Conservation (phyloP, 257 asterid species). For the Scutellaria baicalensis region DNA sequence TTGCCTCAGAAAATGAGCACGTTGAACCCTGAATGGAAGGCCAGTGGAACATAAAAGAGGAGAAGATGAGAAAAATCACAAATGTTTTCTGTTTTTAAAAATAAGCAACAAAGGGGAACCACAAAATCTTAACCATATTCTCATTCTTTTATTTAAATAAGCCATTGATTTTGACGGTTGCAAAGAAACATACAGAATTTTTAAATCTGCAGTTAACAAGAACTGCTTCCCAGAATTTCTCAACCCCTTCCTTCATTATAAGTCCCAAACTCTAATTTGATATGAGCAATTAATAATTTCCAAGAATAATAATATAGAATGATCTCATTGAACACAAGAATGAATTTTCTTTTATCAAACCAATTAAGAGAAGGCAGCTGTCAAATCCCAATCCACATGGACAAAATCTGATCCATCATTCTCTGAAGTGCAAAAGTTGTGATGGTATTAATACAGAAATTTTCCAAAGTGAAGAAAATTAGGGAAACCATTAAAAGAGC, state of each 20-base stretch:
- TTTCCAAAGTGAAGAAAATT: neutral
- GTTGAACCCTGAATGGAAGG: conserved; percentile 72
- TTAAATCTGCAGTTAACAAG: neutral
- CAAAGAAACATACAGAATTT: too few relatives aligned
- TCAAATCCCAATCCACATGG: neutral
- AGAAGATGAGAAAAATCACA: neutral
- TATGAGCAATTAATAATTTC: neutral
- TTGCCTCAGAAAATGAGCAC: conserved; percentile 76
- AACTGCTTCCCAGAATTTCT: neutral
- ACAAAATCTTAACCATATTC: neutral
- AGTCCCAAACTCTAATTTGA: neutral
- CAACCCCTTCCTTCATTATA: neutral
- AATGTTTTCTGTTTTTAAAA: neutral
- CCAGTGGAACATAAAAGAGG: conserved; percentile 4
- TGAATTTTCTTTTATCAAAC: neutral
- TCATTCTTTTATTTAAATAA: neutral
- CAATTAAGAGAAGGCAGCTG: neutral
- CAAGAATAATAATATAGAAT: neutral
- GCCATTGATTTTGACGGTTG: neutral
- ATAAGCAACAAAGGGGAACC: neutral
- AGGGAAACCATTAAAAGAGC: neutral
- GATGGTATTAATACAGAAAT: neutral
- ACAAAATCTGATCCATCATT: neutral
- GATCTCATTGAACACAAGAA: neutral
- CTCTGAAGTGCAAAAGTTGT: neutral